Base-by-base conservation (phyloP, 805 yeast genomes). In the Starmerella geochares region DNA sequence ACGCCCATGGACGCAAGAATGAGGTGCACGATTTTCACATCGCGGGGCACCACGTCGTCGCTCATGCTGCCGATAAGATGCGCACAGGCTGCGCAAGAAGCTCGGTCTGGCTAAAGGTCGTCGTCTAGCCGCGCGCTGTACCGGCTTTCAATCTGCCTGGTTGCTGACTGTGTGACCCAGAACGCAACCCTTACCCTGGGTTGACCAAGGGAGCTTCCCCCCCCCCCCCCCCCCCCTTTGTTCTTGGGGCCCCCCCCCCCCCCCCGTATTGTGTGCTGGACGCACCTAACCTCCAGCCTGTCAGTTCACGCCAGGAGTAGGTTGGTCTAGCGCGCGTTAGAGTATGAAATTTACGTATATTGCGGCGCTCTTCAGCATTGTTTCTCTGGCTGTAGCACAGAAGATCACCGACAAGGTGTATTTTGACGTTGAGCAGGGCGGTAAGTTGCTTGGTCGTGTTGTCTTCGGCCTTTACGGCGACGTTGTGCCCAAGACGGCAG, bases 1-100 rank as follows among this genome's bases (percentile, higher is more conserved):
- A 92, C 84, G 1, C 94, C 88, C 68, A 90, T 94, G 0, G 96
- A 83, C 14, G 97, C 97, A 60, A 92, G 77, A 29, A 92, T 82
- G 64, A 92, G 71, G 64, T 90, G 96, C 42, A 92, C 70, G 53
- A 94, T 74, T 52, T 96, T 75, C 38, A 90, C 96, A 65, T 92
- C 98, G 52, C 97, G 71, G 1, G 98, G 98, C 17, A 67, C 62
- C 6, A 59, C 62, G 19, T 52, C 54, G 42, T 54, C 57, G 20
- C 45, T 46, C 57, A 55, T 55, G 25, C 21, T 35, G 39, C 39
- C 39, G 24, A 23, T n/a, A 11, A 7, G 17, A 16, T 25, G 20
- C 20, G 20, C 20, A 27, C 35, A 14, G 20, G 13, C 23, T 41
- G 20, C 21, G 19, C 24, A 19, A 38, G 35, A 24, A 43, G 7